A percentile compares a stretch with the other conserved stretches of the same genome.
Evolutionary conservation across 2,329 filamentous ascomycete species (phyloP).

Genomic region (Penicillium sp.): DNA sequence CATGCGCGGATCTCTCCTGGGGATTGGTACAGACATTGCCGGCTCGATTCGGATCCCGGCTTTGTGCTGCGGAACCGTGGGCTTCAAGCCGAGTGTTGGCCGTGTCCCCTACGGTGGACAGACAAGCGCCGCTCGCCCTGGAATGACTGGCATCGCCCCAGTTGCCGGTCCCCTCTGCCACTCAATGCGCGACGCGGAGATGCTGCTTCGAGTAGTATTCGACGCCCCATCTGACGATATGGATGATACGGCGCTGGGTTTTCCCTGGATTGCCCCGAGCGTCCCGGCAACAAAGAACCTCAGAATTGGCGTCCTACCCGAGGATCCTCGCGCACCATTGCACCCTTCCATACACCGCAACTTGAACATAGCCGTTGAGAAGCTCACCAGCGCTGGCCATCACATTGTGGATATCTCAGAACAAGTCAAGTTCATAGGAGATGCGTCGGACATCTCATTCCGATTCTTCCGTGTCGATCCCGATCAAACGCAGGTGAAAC

Average conservation of each 20-base stretch:
- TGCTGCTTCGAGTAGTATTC: constrained; percentile 12
- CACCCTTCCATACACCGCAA: constrained; percentile 27
- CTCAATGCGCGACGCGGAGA: constrained; percentile 15
- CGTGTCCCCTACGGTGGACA: constrained; percentile 32
- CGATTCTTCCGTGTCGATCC: constrained; percentile 27
- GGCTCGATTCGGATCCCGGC: constrained; percentile 38
- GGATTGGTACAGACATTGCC: constrained; percentile 37
- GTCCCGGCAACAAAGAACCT: constrained; percentile 1
- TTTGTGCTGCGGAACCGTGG: constrained; percentile 33
- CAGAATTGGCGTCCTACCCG: constrained; percentile 23
- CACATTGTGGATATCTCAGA: constrained; percentile 16
- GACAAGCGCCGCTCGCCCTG: constrained; percentile 16
- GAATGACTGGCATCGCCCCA: constrained; percentile 16
- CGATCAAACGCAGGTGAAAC: constrained; percentile 18
- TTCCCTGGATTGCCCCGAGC: constrained; percentile 10
- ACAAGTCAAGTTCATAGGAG: constrained; percentile 10
- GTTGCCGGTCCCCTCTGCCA: constrained; percentile 17
- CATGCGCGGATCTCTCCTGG: constrained; percentile 33
- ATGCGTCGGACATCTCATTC: constrained; percentile 14
- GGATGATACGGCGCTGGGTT: constrained; percentile 9
- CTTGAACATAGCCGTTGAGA: constrained; percentile 11
- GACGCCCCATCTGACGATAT: constrained; percentile 8
- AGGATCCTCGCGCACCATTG: constrained; percentile 20
- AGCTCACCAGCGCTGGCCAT: constrained; percentile 24
- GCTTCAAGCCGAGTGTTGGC: constrained; percentile 34